Percentiles rank a stretch among this genome's conserved stretches.
These are phyloP conservation scores for Mollisiaceae sp. DNA, from an alignment of 2,329 filamentous ascomycete genomes.

Conservation along the genomic window DNA sequence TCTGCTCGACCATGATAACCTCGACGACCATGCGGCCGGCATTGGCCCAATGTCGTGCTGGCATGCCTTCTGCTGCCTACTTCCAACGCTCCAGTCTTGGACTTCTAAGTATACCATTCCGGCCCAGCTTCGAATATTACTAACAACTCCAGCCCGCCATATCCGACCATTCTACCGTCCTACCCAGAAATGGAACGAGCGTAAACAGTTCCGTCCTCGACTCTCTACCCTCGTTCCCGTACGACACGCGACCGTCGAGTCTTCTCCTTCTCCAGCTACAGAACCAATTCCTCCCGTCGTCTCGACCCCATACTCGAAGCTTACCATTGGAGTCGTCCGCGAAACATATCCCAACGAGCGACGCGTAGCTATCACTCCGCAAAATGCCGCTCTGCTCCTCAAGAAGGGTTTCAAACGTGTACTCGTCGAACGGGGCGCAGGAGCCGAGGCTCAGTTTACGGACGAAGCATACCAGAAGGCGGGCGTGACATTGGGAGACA, in stretches of 20 bases:
- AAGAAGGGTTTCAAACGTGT: slow-evolving; percentile 85
- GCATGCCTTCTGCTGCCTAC: slow-evolving; percentile 24
- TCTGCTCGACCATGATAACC: slow-evolving; percentile 35
- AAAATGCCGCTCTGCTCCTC: slow-evolving; percentile 79
- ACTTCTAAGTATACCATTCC: slow-evolving; percentile 28
- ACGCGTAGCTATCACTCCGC: slow-evolving; percentile 82
- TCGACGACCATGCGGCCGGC: slow-evolving; percentile 36
- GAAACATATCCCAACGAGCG: slow-evolving; percentile 82
- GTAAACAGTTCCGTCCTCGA: slow-evolving; percentile 29
- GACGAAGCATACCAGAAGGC: slow-evolving; percentile 79
- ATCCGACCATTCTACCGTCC: slow-evolving; percentile 33
- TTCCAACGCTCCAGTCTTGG: slow-evolving; percentile 22
- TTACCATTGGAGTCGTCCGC: slow-evolving; percentile 79
- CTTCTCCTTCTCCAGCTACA: slow-evolving; percentile 18
- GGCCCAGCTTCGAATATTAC: neutral
- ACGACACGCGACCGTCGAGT: slow-evolving; percentile 27
- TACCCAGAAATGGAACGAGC: slow-evolving; percentile 30
- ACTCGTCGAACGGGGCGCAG: slow-evolving; percentile 81
- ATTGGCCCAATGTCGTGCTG: slow-evolving; percentile 35
- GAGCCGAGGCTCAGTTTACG: slow-evolving; percentile 74
- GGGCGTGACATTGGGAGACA: slow-evolving; percentile 75
- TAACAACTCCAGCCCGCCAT: slow-evolving; percentile 27
- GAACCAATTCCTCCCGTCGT: slow-evolving; percentile 28
- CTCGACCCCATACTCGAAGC: slow-evolving; percentile 66
- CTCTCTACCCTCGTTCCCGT: slow-evolving; percentile 27